phyloP scores from a whole-genome alignment of 2,329 filamentous ascomycete species.

The Aspergillus piperis region DNA sequence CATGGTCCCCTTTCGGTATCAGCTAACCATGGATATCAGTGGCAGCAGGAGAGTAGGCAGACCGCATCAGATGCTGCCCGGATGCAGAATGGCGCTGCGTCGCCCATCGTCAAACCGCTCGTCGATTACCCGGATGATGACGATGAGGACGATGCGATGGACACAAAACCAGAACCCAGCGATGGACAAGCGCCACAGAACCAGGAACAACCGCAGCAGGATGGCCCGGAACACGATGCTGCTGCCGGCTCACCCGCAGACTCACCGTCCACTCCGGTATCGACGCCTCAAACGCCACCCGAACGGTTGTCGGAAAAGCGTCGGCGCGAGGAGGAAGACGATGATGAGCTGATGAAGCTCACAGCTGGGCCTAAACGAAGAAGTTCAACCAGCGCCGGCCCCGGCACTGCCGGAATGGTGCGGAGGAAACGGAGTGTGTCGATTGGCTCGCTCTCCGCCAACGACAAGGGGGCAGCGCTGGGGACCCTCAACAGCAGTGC shows the following conservation, averaged over 20 bases:
- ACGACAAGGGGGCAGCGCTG: slow-evolving; percentile 29
- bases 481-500: slow-evolving; percentile 19
- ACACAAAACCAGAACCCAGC: slow-evolving; percentile 47
- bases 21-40: slow-evolving; percentile 21
- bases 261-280: slow-evolving; percentile 24
- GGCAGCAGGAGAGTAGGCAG: slow-evolving; percentile 40
- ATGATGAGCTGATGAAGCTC: slow-evolving; percentile 86
- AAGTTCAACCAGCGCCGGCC: slow-evolving; percentile 44
- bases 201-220: slow-evolving; percentile 11
- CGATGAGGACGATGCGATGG: slow-evolving; percentile 71
- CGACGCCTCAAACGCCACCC: slow-evolving; percentile 52
- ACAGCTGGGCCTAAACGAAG: slow-evolving; percentile 54
- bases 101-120: slow-evolving; percentile 67
- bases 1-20: neutral
- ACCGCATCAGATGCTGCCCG: slow-evolving; percentile 34
- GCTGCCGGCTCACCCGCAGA: slow-evolving; percentile 31
- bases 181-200: slow-evolving; percentile 22
- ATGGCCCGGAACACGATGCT: slow-evolving; percentile 23
- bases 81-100: slow-evolving; percentile 60
- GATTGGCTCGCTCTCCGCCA: slow-evolving; percentile 25
- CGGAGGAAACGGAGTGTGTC: slow-evolving; percentile 38
- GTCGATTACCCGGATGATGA: slow-evolving; percentile 95
- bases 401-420: slow-evolving; percentile 34
- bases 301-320: slow-evolving; percentile 87
- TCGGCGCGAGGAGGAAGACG: slow-evolving; percentile 81